Evolutionary conservation across 805 yeast species (phyloP).

Genomic region (Hanseniaspora vineae): DNA sequence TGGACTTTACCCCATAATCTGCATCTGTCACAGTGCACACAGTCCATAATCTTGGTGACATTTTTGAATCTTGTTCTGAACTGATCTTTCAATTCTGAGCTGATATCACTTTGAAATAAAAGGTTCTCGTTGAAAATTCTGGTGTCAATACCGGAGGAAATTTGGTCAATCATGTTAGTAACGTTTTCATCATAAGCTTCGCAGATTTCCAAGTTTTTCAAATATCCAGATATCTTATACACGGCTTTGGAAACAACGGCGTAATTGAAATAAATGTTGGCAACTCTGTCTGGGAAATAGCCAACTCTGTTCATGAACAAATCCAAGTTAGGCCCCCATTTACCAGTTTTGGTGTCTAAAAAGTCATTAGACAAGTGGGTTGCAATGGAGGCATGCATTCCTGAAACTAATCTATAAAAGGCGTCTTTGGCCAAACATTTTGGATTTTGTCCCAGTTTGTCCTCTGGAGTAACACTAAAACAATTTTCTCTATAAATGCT

Average conservation of each 20-base stretch:
- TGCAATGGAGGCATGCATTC: slow-evolving; percentile 91
- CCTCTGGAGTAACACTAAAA: slow-evolving; percentile 27
- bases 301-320: slow-evolving; percentile 88
- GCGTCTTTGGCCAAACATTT: slow-evolving; percentile 78
- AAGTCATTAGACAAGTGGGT: slow-evolving; percentile 84
- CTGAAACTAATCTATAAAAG: slow-evolving; percentile 76
- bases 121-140: slow-evolving; percentile 38
- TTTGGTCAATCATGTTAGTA: slow-evolving; percentile 28
- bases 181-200: slow-evolving; percentile 31
- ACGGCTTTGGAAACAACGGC: slow-evolving; percentile 77
- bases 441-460: slow-evolving; percentile 28
- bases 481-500: slow-evolving; percentile 89
- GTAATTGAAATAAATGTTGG: slow-evolving; percentile 85
- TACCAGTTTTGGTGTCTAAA: slow-evolving; percentile 54
- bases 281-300: slow-evolving; percentile 71
- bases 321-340: slow-evolving; percentile 73
- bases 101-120: slow-evolving; percentile 34
- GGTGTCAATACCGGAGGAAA: slow-evolving; percentile 25
- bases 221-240: slow-evolving; percentile 46
- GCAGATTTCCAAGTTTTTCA: slow-evolving; percentile 40
- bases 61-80: slow-evolving; percentile 78
- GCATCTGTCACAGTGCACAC: slow-evolving; percentile 97
- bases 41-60: slow-evolving; percentile 89
- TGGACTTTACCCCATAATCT: slow-evolving; percentile 97
- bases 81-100: slow-evolving; percentile 56